Evolutionary conservation across 257 asterid genomes (phyloP).

Genomic region (Rubia yunnanensis): DNA sequence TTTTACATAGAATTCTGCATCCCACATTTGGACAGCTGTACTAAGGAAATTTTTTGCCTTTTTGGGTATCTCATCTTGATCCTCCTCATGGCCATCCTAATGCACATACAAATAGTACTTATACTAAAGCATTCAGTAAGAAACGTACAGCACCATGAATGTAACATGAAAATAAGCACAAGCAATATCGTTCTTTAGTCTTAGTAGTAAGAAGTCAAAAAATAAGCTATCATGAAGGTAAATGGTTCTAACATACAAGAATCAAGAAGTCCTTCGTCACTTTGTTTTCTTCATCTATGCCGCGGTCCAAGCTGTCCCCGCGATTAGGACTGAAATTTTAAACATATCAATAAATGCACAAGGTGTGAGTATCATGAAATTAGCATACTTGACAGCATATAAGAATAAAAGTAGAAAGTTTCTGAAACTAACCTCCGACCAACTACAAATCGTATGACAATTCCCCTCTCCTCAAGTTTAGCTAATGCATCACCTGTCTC

Average conservation of each 20-base stretch:
- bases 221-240: not conserved
- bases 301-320: conserved; percentile 94
- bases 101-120: conserved; percentile 9
- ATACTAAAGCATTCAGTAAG: not conserved
- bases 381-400: conserved; percentile 8
- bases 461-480: conserved; percentile 75
- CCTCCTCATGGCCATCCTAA: conserved; percentile 90
- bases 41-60: conserved; percentile 76
- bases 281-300: conserved; percentile 65
- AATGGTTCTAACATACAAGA: conserved; percentile 47
- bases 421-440: conserved; percentile 62
- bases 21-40: conserved; percentile 85
- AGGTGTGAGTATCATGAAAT: conserved; percentile 11
- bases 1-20: conserved; percentile 86
- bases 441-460: conserved; percentile 61
- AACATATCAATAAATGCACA: conserved; percentile 3
- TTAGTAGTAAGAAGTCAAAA: not conserved
- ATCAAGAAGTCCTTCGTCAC: conserved; percentile 62
- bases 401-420: conserved; percentile 9
- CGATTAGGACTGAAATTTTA: conserved; percentile 68
- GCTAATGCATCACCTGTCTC: conserved; percentile 55
- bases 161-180: not conserved
- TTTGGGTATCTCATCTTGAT: conserved; percentile 75
- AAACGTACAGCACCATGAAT: not conserved
- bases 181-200: not conserved